Percentiles rank a stretch among this genome's conserved stretches.
These are phyloP conservation scores for Mycena citricolor DNA, from an alignment of 1,284 basidiomycete genomes.

Conservation along the genomic window DNA sequence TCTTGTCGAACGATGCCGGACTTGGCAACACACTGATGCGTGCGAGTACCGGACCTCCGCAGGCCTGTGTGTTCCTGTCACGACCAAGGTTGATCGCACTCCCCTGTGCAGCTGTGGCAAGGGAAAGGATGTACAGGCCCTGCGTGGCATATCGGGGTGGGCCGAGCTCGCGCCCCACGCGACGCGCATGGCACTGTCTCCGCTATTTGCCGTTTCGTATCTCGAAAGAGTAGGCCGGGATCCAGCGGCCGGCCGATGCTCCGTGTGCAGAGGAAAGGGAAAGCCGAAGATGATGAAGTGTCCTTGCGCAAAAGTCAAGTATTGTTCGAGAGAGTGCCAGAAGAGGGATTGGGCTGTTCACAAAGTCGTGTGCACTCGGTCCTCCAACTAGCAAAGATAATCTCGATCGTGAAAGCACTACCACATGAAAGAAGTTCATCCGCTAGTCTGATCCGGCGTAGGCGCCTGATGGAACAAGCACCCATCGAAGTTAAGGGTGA, in stretches of 20 bases:
- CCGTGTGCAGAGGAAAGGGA: slow-evolving; percentile 27
- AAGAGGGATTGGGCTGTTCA: slow-evolving; percentile 31
- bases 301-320: slow-evolving; percentile 28
- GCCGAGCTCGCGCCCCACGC: slow-evolving; percentile 31
- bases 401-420: background rate
- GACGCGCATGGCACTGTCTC: slow-evolving; percentile 35
- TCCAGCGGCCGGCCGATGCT: slow-evolving; percentile 26
- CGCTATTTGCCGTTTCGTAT: slow-evolving; percentile 38
- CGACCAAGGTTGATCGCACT: slow-evolving; percentile 26
- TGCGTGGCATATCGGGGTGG: slow-evolving; percentile 31
- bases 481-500: background rate
- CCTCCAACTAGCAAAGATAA: background rate
- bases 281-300: slow-evolving; percentile 26
- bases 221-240: slow-evolving; percentile 31
- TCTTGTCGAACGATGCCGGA: slow-evolving; percentile 38
- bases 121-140: slow-evolving; percentile 34
- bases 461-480: background rate
- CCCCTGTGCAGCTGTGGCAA: slow-evolving; percentile 39
- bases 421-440: background rate
- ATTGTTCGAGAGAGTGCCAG: slow-evolving; percentile 32
- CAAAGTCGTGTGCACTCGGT: slow-evolving; percentile 24
- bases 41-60: slow-evolving; percentile 33
- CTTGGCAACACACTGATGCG: slow-evolving; percentile 34
- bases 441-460: too few relatives aligned
- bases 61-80: slow-evolving; percentile 28